Evolutionary conservation across 208 protist species (phyloP).

Genomic region (Trypanosoma mega): DNA sequence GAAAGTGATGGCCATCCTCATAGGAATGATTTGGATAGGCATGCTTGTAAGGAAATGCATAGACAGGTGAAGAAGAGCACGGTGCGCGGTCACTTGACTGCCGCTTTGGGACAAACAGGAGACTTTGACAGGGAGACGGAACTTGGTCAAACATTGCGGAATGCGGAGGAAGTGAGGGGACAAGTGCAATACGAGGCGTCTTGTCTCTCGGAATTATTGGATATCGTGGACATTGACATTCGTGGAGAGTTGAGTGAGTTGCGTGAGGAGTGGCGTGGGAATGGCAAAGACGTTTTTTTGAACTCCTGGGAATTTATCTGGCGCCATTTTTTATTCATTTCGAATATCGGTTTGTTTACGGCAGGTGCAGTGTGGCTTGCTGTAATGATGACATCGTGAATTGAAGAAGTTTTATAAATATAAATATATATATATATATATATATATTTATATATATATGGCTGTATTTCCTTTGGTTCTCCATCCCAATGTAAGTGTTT

Average conservation of each 20-base stretch:
- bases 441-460: constrained; percentile 6
- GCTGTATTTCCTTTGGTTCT: constrained; percentile 9
- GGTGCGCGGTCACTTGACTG: too few relatives aligned
- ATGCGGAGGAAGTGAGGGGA: too few relatives aligned
- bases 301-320: not conserved
- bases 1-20: not conserved
- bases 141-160: too few relatives aligned
- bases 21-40: too few relatives aligned
- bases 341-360: constrained; percentile 35
- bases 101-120: too few relatives aligned
- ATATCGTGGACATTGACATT: constrained; percentile 39
- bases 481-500: not conserved
- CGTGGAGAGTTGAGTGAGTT: constrained; percentile 8
- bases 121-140: too few relatives aligned
- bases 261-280: constrained; percentile 28
- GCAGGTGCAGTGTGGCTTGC: constrained; percentile 36
- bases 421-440: not conserved
- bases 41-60: too few relatives aligned
- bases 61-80: too few relatives aligned
- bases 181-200: too few relatives aligned
- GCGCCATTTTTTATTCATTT: not conserved
- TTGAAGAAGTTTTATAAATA: too few relatives aligned
- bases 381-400: too few relatives aligned
- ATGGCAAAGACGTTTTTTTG: not conserved
- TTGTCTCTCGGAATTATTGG: too few relatives aligned